These are phyloP conservation scores for Leucosporidium scottii DNA, from an alignment of 768 basidiomycete genomes.

Conservation along the genomic window DNA sequence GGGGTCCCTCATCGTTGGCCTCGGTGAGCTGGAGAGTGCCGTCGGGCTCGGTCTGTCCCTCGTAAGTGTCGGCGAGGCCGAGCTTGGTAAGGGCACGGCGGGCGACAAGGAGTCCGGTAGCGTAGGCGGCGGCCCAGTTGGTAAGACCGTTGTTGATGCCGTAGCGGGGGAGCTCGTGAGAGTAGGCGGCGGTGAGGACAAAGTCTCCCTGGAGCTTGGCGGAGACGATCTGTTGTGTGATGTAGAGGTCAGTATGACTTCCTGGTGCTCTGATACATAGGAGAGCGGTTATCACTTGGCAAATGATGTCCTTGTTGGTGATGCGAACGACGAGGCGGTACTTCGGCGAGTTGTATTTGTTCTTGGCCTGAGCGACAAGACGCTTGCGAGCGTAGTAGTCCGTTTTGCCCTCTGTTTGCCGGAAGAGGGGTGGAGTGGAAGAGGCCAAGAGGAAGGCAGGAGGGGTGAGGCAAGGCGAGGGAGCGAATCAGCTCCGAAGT, in stretches of 20 bases:
- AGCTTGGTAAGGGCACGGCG: conserved; percentile 92
- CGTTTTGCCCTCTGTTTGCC: conserved; percentile 84
- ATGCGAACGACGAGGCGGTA: conserved; percentile 98
- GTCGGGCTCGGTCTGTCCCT: conserved; percentile 85
- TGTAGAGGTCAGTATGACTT: neutral
- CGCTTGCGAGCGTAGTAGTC: conserved; percentile 99
- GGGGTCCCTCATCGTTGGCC: conserved; percentile 80
- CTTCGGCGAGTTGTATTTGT: conserved; percentile 99
- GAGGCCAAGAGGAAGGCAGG: too few species aligned
- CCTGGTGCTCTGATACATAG: neutral
- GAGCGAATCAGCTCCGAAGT: neutral
- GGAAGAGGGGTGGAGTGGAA: neutral
- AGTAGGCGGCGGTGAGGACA: conserved; percentile 77
- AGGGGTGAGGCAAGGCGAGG: too few species aligned
- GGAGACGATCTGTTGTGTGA: conserved; percentile 60
- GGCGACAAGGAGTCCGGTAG: conserved; percentile 88
- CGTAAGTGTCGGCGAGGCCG: conserved; percentile 94
- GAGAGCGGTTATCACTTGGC: conserved; percentile 47
- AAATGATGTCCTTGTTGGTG: conserved; percentile 94
- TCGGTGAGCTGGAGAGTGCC: conserved; percentile 79
- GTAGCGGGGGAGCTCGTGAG: conserved; percentile 83
- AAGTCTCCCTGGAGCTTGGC: conserved; percentile 97
- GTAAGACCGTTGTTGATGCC: conserved; percentile 97
- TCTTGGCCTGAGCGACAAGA: conserved; percentile 95
- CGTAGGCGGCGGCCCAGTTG: conserved; percentile 99